Base-by-base conservation (phyloP, 2,329 filamentous ascomycete species). In the Sarocladium oryzae region DNA sequence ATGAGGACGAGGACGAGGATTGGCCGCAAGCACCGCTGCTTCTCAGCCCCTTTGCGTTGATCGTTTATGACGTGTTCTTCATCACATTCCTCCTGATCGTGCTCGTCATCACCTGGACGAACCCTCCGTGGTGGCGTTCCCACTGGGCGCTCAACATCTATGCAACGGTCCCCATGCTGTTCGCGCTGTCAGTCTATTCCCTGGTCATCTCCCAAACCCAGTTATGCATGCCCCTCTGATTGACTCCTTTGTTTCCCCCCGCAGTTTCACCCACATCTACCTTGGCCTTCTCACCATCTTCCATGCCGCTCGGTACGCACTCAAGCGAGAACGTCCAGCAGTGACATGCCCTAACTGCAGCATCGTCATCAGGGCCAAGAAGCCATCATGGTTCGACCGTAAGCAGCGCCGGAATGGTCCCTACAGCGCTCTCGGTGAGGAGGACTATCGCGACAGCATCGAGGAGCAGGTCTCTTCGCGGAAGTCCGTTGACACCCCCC, bases 61-160 rank as follows among this genome's bases (percentile, higher is more conserved):
- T 73, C 54, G 52, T 61, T 20, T 60, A 58, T 32, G 70, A 73
- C 54, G 55, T 63, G 4, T 49, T 66, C 7, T 63, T 73, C 2
- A 66, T 69, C 7, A 60, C 65, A 0, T 61, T 63, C 4, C 55
- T 69, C 11, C 64, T 72, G 65, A 55, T 68, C 6, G 66, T 72
- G 4, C 53, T 74, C 49, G 66, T 71, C 20, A 68, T 69, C 32
- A 71, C 69, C 1, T 73, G 69, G 69, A 33, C 24, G 9, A 4
- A 33, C 11, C 26, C 8, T 20, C 3, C 13, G 11, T 33, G 28
- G 16, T 20, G 8, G 20, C 36, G 43, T 7, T 5, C 13, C 8
- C 26, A 5, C 3, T 20, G 20, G 11, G 71, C 71, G 69, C 61
- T 73, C 28, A 69, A 68, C 33, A 66, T 70, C 11, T 73, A 73